phyloP scores from a whole-genome alignment of 495 filamentous ascomycete species.

The Hapsidospora chrysogenum region DNA sequence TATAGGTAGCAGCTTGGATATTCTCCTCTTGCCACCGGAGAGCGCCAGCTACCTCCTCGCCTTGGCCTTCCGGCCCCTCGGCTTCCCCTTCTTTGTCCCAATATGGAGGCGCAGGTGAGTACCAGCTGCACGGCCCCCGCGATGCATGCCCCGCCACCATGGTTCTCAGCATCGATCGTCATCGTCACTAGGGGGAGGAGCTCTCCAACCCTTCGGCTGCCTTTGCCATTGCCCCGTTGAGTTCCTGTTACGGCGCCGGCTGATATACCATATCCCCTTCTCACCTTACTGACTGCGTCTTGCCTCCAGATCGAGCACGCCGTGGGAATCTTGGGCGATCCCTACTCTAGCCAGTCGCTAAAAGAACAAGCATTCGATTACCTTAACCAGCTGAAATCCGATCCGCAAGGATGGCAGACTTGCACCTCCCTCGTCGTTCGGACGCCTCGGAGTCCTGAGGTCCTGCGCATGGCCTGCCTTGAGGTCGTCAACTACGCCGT shows the following conservation, averaged over 20 bases:
- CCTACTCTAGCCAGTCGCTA: constrained; percentile 51
- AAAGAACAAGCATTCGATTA: constrained; percentile 79
- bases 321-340: constrained; percentile 79
- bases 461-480: constrained; percentile 73
- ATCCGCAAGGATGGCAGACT: constrained; percentile 70
- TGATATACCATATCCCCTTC: background rate
- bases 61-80: background rate
- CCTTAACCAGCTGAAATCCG: constrained; percentile 60
- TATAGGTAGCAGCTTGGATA: background rate
- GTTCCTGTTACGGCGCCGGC: background rate
- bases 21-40: background rate
- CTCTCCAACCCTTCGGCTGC: background rate
- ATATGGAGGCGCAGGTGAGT: constrained; percentile 4
- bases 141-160: constrained; percentile 3
- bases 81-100: background rate
- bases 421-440: constrained; percentile 74
- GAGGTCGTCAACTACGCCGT: constrained; percentile 88
- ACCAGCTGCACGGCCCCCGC: background rate
- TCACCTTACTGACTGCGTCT: background rate
- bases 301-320: constrained; percentile 63
- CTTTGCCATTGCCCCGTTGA: background rate
- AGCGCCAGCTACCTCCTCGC: background rate
- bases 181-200: background rate
- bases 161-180: background rate
- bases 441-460: constrained; percentile 59